phyloP scores from a whole-genome alignment of 202 grass and related monocot genomes.

The Panicum virgatum region DNA sequence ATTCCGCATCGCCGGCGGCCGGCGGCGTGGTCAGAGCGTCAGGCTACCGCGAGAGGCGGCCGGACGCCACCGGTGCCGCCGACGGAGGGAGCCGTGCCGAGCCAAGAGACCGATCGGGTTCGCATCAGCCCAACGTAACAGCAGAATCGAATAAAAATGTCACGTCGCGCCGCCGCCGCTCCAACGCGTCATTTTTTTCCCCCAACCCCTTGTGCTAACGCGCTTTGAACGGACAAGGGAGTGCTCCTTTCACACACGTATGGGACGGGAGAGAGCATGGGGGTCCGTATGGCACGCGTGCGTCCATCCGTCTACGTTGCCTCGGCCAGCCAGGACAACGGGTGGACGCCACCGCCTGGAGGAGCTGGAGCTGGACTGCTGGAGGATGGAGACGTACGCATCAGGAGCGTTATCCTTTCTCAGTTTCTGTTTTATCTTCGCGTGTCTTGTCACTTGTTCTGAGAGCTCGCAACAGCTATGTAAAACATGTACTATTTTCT shows the following conservation, averaged over 20 bases:
- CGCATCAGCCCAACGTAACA: not conserved
- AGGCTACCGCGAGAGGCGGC: not conserved
- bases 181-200: slow-evolving; percentile 28
- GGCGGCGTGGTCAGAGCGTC: not conserved
- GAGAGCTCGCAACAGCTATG: not conserved
- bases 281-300: not conserved
- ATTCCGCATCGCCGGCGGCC: not conserved
- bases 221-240: slow-evolving; percentile 34
- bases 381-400: not conserved
- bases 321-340: slow-evolving; percentile 24
- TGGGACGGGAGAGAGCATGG: not conserved
- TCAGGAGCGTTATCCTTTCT: not conserved
- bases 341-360: slow-evolving; percentile 27
- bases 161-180: not conserved
- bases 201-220: not conserved
- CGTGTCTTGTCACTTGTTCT: not conserved
- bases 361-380: slow-evolving; percentile 18
- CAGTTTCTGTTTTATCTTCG: not conserved
- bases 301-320: not conserved
- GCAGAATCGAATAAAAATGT: slow-evolving; percentile 1
- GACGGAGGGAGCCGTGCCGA: not conserved
- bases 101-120: not conserved
- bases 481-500: no score
- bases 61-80: not conserved
- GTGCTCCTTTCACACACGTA: not conserved